Base-by-base conservation (phyloP, 108 stramenopile species). In the Schizochytrium sp. region DNA sequence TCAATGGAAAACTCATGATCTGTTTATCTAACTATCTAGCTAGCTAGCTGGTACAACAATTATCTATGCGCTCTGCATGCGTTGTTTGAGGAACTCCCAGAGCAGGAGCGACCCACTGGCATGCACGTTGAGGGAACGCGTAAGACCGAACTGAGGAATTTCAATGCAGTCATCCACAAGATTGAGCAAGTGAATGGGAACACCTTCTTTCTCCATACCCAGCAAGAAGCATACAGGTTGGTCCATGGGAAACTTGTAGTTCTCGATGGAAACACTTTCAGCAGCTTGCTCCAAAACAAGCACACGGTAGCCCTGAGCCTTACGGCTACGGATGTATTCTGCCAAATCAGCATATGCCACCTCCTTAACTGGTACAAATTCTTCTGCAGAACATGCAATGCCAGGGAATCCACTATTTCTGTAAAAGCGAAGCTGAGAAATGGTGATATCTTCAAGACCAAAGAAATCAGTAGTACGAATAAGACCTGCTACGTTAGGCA, bases 91-190 rank as follows among this genome's bases (percentile, higher is more conserved):
- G 72, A 95, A 96, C 90, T 98, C 97, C 97, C 97, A 98, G 89
- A 98, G 95, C 3, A 93, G 88, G 38, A 99, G 93, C 15, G 97
- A 96, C 41, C 96, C 97, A 45, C 94, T 92, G 7, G 98, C 98
- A 87, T 99, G 98, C n/a, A 98, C 98, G 87, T 99, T 99, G 46
- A 99, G 91, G 46, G 95, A 96, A 5, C 98, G 93, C 87, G 95
- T 96, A 76, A 99, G 96, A 17, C 98, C 98, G 45, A 96, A 92
- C 90, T 99, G 98, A 15, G 98, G 98, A 88, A 99, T 97, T 90
- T 99, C 97, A 56, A 97, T 95, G 89, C 97, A 97, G n/a, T 94
- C 88, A 87, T 99, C 98, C 49, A 97, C 96, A 50, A 95, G 93
- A 40, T 96, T 93, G 19, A 99, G 91, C 64, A 95, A 95, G 50